These are phyloP conservation scores for Goffeauzyma gilvescens DNA, from an alignment of 768 basidiomycete species.

Conservation along the genomic window DNA sequence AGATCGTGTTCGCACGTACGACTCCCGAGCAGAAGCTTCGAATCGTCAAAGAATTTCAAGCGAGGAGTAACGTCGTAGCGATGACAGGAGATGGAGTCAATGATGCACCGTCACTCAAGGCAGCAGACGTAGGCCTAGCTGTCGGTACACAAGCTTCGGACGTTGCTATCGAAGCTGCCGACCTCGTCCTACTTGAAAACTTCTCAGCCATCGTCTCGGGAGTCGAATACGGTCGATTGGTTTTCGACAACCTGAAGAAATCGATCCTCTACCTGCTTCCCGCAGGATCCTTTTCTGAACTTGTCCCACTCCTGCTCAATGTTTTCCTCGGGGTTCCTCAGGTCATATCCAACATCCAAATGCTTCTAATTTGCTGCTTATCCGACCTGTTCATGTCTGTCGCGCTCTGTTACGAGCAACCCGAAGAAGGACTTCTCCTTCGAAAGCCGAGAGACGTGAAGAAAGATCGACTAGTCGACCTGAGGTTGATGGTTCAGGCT, in stretches of 20 bases:
- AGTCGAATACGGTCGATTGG: constrained; percentile 35
- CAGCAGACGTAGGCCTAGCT: constrained; percentile 46
- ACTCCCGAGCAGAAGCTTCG: constrained; percentile 48
- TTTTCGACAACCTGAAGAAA: constrained; percentile 45
- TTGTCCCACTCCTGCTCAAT: constrained; percentile 44
- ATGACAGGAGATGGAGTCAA: constrained; percentile 49
- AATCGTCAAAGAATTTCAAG: constrained; percentile 45
- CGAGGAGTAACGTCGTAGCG: constrained; percentile 40
- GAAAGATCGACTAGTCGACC: constrained; percentile 42
- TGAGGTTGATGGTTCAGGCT: constrained; percentile 40
- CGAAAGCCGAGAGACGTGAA: constrained; percentile 43
- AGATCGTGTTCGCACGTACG: constrained; percentile 45
- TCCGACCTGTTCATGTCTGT: constrained; percentile 45
- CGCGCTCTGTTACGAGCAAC: constrained; percentile 42
- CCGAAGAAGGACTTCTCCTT: constrained; percentile 43
- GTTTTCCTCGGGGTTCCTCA: constrained; percentile 44
- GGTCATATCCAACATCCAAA: constrained; percentile 40
- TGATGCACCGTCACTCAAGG: constrained; percentile 38
- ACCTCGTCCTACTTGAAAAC: constrained; percentile 31
- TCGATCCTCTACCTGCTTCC: constrained; percentile 15
- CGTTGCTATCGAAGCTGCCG: constrained; percentile 35
- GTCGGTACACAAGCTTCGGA: constrained; percentile 37
- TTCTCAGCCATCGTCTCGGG: constrained; percentile 33
- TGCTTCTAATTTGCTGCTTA: constrained; percentile 39
- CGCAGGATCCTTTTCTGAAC: constrained; percentile 44